phyloP scores from a whole-genome alignment of 805 yeast genomes.

The Nakazawaea anatomiae region DNA sequence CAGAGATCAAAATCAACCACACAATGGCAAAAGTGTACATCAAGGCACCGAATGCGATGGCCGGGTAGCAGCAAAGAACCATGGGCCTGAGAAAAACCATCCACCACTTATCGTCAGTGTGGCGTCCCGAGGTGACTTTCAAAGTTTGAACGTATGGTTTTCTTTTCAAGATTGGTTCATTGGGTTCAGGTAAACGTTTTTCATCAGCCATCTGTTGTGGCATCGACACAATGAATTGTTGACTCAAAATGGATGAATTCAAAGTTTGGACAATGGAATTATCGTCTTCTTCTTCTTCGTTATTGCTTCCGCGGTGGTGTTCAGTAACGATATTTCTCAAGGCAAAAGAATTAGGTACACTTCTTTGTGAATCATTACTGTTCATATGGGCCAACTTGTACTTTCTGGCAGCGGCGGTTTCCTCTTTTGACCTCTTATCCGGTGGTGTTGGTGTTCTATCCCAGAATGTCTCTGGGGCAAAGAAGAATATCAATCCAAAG shows the following conservation, averaged over 20 bases:
- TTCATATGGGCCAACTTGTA: conserved; percentile 17
- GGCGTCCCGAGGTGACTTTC: conserved; percentile 42
- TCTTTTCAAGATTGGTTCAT: background rate
- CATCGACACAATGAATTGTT: background rate
- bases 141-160: conserved; percentile 27
- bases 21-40: conserved; percentile 53
- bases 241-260: conserved; percentile 1
- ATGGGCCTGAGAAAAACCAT: conserved; percentile 52
- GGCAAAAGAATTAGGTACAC: conserved; percentile 7
- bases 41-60: conserved; percentile 44
- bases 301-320: background rate
- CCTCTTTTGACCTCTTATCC: conserved; percentile 38
- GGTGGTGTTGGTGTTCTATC: conserved; percentile 48
- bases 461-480: conserved; percentile 65
- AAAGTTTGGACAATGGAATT: conserved; percentile 1
- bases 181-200: background rate
- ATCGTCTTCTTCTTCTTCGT: background rate
- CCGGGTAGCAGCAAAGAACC: conserved; percentile 42
- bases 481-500: conserved; percentile 38
- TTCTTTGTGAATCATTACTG: background rate
- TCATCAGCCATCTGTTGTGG: background rate
- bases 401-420: conserved; percentile 40
- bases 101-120: conserved; percentile 45
- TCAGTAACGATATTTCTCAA: background rate
- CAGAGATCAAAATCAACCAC: conserved; percentile 59